phyloP scores from a whole-genome alignment of 2,329 filamentous ascomycete species.

The Septoria linicola region DNA sequence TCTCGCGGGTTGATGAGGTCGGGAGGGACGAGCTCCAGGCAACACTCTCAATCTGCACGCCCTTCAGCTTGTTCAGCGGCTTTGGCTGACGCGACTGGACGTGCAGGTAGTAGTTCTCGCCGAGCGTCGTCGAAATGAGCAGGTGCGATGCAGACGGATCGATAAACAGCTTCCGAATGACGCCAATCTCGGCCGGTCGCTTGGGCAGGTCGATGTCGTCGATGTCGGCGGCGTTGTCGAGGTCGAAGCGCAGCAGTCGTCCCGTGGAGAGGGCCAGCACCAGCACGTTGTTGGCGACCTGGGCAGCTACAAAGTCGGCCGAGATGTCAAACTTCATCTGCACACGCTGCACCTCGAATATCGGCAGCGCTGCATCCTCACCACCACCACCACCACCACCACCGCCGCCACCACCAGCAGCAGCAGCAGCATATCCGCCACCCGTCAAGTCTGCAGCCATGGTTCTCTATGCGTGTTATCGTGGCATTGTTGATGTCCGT shows the following conservation, averaged over 20 bases:
- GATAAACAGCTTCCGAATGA: slow-evolving; percentile 94
- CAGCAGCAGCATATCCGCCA: no score
- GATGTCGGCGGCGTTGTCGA: slow-evolving; percentile 91
- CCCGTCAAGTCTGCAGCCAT: neutral
- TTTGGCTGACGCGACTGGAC: slow-evolving; percentile 89
- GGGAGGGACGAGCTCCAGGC: slow-evolving; percentile 94
- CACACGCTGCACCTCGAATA: slow-evolving; percentile 92
- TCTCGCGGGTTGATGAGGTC: slow-evolving; percentile 91
- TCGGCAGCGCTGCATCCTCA: slow-evolving; percentile 65
- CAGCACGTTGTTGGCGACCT: slow-evolving; percentile 96
- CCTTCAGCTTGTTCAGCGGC: slow-evolving; percentile 75
- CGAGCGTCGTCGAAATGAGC: slow-evolving; percentile 83
- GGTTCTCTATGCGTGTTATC: neutral
- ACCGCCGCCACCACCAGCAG: neutral
- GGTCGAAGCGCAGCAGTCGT: slow-evolving; percentile 87
- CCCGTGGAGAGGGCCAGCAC: slow-evolving; percentile 89
- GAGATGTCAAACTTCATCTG: slow-evolving; percentile 92
- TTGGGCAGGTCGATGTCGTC: slow-evolving; percentile 98
- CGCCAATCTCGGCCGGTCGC: slow-evolving; percentile 82
- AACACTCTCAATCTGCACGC: slow-evolving; percentile 81
- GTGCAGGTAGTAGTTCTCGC: slow-evolving; percentile 97
- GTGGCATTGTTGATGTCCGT: neutral
- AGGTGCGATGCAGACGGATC: slow-evolving; percentile 95
- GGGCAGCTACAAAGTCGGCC: slow-evolving; percentile 91
- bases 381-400: slow-evolving; percentile 20